Percentiles rank a stretch among this genome's conserved stretches.
phyloP scores from a whole-genome alignment of 1,284 basidiomycete species.

The Wallemia ichthyophaga region DNA sequence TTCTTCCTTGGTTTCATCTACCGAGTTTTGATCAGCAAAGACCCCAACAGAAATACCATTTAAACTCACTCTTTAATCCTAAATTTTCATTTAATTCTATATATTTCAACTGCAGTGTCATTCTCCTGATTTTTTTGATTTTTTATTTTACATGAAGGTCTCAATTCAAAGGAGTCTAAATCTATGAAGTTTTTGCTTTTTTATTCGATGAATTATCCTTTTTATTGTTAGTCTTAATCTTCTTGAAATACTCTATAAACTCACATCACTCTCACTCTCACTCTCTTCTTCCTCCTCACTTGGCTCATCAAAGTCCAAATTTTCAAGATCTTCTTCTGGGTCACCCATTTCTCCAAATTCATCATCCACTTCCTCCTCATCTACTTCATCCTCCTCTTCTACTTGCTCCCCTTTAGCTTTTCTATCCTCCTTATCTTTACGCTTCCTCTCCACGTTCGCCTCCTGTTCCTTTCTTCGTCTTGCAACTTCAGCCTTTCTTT shows the following conservation, averaged over 20 bases:
- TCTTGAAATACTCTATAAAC: no score
- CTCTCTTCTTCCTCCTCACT: neutral
- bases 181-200: no score
- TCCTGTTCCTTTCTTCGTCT: slow-evolving; percentile 59
- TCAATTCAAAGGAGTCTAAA: no score
- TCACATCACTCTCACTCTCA: neutral
- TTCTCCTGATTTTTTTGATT: no score
- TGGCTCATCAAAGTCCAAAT: neutral
- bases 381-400: slow-evolving; percentile 15
- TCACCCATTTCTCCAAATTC: slow-evolving; percentile 1
- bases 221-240: no score
- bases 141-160: neutral
- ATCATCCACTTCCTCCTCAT: slow-evolving; percentile 1
- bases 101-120: neutral
- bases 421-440: slow-evolving; percentile 17
- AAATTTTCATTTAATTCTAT: neutral
- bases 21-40: neutral
- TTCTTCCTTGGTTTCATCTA: neutral
- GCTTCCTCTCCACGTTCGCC: slow-evolving; percentile 53
- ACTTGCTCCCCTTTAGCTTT: slow-evolving; percentile 14
- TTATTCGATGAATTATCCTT: no score
- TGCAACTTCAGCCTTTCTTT: slow-evolving; percentile 38
- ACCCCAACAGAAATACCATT: no score
- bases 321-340: neutral
- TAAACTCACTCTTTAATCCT: neutral